These are phyloP conservation scores for Penicillium riverlandense DNA, from an alignment of 495 filamentous ascomycete species.

Conservation along the genomic window DNA sequence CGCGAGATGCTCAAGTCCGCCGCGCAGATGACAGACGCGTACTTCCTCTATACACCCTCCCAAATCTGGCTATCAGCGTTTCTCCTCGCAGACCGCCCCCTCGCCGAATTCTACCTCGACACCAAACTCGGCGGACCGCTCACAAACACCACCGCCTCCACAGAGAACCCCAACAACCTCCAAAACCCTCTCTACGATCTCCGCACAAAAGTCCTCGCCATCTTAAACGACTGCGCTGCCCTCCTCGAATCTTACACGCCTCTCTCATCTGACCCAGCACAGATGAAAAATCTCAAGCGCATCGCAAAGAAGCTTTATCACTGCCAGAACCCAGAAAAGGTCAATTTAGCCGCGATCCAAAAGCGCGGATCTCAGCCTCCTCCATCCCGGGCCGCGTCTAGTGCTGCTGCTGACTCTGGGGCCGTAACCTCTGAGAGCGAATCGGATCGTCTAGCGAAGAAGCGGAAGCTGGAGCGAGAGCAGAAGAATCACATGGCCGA, in stretches of 20 bases:
- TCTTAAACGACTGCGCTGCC: slow-evolving; percentile 33
- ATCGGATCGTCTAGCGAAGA: slow-evolving; percentile 37
- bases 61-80: slow-evolving; percentile 87
- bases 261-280: slow-evolving; percentile 36
- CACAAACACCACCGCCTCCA: slow-evolving; percentile 2
- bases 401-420: slow-evolving; percentile 12
- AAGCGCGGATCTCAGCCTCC: slow-evolving; percentile 32
- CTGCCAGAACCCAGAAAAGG: slow-evolving; percentile 66
- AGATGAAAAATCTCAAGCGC: slow-evolving; percentile 45
- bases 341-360: slow-evolving; percentile 31
- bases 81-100: slow-evolving; percentile 61
- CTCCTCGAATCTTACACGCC: slow-evolving; percentile 30
- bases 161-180: slow-evolving; percentile 4
- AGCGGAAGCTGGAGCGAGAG: slow-evolving; percentile 32
- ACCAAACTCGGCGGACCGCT: slow-evolving; percentile 53
- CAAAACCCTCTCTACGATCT: slow-evolving; percentile 24
- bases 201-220: slow-evolving; percentile 33
- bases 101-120: slow-evolving; percentile 65
- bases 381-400: slow-evolving; percentile 6
- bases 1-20: slow-evolving; percentile 68
- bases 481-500: slow-evolving; percentile 14
- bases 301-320: slow-evolving; percentile 69
- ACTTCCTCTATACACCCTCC: slow-evolving; percentile 91
- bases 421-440: slow-evolving; percentile 30
- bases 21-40: slow-evolving; percentile 81